Percentiles rank a stretch among this genome's conserved stretches.
Conservation (phyloP, 306 rosid species). For the Canavalia ensiformis region DNA sequence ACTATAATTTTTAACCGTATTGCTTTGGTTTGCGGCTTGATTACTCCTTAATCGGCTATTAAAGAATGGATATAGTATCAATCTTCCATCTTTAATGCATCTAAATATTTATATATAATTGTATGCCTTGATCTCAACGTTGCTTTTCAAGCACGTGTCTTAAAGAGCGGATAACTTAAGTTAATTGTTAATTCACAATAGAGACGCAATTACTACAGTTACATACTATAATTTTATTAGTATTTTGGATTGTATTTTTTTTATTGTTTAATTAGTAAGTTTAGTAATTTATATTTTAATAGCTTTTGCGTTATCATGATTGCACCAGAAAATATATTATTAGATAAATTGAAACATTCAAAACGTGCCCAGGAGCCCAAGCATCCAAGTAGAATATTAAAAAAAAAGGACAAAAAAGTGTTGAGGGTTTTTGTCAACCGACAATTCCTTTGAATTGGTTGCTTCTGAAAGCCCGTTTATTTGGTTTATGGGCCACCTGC, state of each 20-base stretch:
- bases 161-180: neutral
- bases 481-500: neutral
- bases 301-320: neutral
- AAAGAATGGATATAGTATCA: neutral
- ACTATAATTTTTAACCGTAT: neutral
- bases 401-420: neutral
- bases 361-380: neutral
- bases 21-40: slow-evolving; percentile 35
- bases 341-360: neutral
- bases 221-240: neutral
- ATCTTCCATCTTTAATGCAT: neutral
- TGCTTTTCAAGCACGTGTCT: neutral
- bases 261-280: neutral
- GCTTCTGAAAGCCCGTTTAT: neutral
- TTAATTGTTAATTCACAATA: neutral
- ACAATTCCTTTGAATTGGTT: neutral
- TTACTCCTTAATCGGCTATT: neutral
- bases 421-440: neutral
- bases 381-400: neutral
- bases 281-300: neutral
- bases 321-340: neutral
- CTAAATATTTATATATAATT: neutral
- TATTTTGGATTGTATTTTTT: neutral
- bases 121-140: neutral
- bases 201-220: slow-evolving; percentile 24